phyloP scores from a whole-genome alignment of 768 basidiomycete species.

The Boletellus ananas region DNA sequence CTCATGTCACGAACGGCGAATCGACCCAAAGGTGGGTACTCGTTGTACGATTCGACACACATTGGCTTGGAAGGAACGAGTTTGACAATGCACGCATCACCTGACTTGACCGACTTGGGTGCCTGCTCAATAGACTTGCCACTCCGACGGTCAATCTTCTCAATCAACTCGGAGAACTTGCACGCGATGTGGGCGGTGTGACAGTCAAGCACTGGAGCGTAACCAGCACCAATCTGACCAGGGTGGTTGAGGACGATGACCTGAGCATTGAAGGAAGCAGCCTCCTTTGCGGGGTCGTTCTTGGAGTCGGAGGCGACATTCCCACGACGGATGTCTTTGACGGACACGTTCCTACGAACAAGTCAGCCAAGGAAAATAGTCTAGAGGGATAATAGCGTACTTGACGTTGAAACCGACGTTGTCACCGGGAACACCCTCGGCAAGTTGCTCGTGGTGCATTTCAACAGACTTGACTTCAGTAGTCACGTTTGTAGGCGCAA shows the following conservation, averaged over 20 bases:
- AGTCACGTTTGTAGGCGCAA: conserved; percentile 96
- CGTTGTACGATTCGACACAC: conserved; percentile 90
- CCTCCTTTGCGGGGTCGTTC: conserved; percentile 99
- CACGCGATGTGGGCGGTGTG: conserved; percentile 99
- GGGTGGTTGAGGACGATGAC: conserved; percentile 99
- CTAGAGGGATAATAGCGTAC: conserved; percentile 38
- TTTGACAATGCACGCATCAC: conserved; percentile 99
- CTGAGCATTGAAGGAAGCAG: conserved; percentile 98
- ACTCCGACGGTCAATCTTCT: conserved; percentile 99
- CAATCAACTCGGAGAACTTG: conserved; percentile 97
- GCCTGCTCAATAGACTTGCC: conserved; percentile 84
- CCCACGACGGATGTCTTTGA: conserved; percentile 99
- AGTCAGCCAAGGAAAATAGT: conserved; percentile 2
- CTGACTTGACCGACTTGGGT: conserved; percentile 99
- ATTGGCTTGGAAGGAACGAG: conserved; percentile 95
- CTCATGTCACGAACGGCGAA: conserved; percentile 99
- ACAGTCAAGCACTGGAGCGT: conserved; percentile 98
- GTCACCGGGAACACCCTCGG: conserved; percentile 93
- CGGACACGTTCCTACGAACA: conserved; percentile 86
- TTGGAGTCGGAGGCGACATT: conserved; percentile 99
- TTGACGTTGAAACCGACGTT: conserved; percentile 99
- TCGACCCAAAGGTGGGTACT: conserved; percentile 99
- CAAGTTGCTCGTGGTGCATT: conserved; percentile 99
- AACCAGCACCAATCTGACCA: conserved; percentile 98
- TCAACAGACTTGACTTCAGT: conserved; percentile 99